Evolutionary conservation across 2,329 filamentous ascomycete genomes (phyloP).

Genomic region (Xylariaceae sp.): DNA sequence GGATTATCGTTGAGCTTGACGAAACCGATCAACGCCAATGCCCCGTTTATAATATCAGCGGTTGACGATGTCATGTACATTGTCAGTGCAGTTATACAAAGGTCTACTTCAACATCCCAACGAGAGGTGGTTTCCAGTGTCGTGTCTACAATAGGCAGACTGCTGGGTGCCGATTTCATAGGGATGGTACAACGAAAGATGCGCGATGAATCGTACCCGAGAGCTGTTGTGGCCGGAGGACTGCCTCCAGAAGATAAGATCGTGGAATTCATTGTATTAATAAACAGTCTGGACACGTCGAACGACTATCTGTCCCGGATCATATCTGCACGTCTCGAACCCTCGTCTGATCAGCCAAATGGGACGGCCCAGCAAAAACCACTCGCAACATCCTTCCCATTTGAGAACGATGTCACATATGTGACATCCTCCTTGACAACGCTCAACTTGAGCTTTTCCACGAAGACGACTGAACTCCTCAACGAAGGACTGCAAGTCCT

Average conservation of each 20-base stretch:
- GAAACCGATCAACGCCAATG: slow-evolving; percentile 69
- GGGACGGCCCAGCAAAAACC: slow-evolving; percentile 38
- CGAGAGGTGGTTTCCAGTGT: slow-evolving; percentile 73
- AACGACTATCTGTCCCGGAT: slow-evolving; percentile 90
- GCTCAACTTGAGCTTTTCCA: slow-evolving; percentile 69
- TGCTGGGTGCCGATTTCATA: slow-evolving; percentile 86
- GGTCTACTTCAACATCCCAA: slow-evolving; percentile 83
- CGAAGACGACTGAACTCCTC: slow-evolving; percentile 78
- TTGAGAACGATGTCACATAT: slow-evolving; percentile 69
- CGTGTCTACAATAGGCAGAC: slow-evolving; percentile 72
- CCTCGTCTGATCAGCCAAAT: slow-evolving; percentile 37
- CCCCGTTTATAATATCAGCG: slow-evolving; percentile 89
- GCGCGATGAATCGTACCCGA: slow-evolving; percentile 92
- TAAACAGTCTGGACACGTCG: slow-evolving; percentile 92
- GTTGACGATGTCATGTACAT: slow-evolving; percentile 99
- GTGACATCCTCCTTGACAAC: slow-evolving; percentile 66
- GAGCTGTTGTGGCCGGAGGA: slow-evolving; percentile 71
- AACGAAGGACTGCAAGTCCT: slow-evolving; percentile 81
- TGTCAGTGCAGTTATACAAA: slow-evolving; percentile 85
- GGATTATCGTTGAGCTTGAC: slow-evolving; percentile 75
- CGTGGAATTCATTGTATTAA: slow-evolving; percentile 83
- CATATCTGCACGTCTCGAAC: slow-evolving; percentile 63
- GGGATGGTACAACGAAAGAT: slow-evolving; percentile 98
- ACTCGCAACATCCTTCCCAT: slow-evolving; percentile 71
- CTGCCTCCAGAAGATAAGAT: slow-evolving; percentile 86